phyloP scores from a whole-genome alignment of 2,329 filamentous ascomycete genomes.

The Xenosphaeropsis pyriputrescens region DNA sequence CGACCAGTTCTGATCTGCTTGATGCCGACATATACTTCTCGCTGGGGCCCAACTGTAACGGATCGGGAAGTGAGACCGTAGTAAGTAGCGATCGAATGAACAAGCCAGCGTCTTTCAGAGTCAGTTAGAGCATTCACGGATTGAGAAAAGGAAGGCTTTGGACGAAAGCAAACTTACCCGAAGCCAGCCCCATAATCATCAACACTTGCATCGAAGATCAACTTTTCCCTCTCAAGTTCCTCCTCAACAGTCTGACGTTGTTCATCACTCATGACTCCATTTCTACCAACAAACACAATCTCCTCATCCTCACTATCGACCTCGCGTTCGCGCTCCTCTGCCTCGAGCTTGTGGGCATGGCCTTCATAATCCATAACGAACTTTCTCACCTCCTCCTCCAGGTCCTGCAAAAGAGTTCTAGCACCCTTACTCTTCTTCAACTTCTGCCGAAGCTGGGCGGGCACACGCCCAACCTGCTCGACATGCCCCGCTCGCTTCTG shows the following conservation, averaged over 20 bases:
- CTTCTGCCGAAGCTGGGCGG: conserved; percentile 65
- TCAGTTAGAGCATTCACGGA: conserved; percentile 2
- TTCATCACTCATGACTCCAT: conserved; percentile 40
- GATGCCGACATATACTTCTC: conserved; percentile 74
- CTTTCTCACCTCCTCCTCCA: conserved; percentile 71
- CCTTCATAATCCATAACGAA: conserved; percentile 53
- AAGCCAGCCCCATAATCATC: conserved; percentile 68
- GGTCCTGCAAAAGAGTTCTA: conserved; percentile 62
- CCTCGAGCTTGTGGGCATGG: conserved; percentile 29
- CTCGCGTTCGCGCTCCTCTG: conserved; percentile 24
- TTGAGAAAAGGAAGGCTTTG: too few species aligned
- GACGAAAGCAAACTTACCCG: conserved; percentile 41
- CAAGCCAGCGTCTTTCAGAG: conserved; percentile 62
- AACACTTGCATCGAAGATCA: conserved; percentile 70
- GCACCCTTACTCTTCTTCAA: conserved; percentile 69
- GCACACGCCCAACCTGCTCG: conserved; percentile 42
- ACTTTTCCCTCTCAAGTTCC: conserved; percentile 42
- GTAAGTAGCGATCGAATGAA: conserved; percentile 83
- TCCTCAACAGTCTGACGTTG: conserved; percentile 35
- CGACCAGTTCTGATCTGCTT: conserved; percentile 25
- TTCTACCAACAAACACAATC: conserved; percentile 72
- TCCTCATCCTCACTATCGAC: conserved; percentile 59
- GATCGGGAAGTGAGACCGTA: conserved; percentile 81
- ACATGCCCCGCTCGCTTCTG: conserved; percentile 8
- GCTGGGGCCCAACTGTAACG: conserved; percentile 53